Base-by-base conservation (phyloP, 192 early-diverging fungal genomes). In the Coemansia sp. region DNA sequence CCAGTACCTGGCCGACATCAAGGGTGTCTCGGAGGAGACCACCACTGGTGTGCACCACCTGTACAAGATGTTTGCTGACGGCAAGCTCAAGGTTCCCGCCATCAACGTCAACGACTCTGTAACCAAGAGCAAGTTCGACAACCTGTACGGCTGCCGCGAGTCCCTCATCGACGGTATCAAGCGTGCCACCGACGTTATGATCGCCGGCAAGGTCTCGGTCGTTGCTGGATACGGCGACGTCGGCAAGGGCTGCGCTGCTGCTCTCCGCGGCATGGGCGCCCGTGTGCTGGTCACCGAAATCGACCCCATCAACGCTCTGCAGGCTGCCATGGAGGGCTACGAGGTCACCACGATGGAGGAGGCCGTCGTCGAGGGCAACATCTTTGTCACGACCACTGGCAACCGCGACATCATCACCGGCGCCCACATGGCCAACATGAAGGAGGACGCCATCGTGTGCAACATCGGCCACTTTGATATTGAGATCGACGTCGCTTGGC, bases 21-120 rank as follows among this genome's bases (percentile, higher is more conserved):
- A 85, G 77, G 96, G 96, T 85, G 85, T 99, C 73, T 97, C 95
- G 35, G 96, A 99, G 87, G 96, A 99, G 86, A 99, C 96, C 81
- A 99, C 96, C 84, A 99, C 96, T 73, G 96, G 96, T 87, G 96
- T 99, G 73, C 96, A 97, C 92, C 89, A 95, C 87, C 87, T 99
- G 83, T 97, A 99, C 92, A 92, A 94, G 90, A 96, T 95, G 94
- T 84, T 99, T 64, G 93, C 92, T 85, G 93, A 96, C 53, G 89
- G 91, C 84, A 93, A 90, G 79, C 90, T 99, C 73, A 96, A 96
- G 90, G 88, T 99, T 68, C 95, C 96, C 58, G 93, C 96, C 83
- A 99, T 99, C 88, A 97, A 99, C 86, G 95, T 99, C 86, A 99
- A 99, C 90, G 94, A 97, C 90, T 97, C 95, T 28, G 96, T 98